These are phyloP conservation scores for Monosporozyma solicola DNA, from an alignment of 805 yeast genomes.

Conservation along the genomic window DNA sequence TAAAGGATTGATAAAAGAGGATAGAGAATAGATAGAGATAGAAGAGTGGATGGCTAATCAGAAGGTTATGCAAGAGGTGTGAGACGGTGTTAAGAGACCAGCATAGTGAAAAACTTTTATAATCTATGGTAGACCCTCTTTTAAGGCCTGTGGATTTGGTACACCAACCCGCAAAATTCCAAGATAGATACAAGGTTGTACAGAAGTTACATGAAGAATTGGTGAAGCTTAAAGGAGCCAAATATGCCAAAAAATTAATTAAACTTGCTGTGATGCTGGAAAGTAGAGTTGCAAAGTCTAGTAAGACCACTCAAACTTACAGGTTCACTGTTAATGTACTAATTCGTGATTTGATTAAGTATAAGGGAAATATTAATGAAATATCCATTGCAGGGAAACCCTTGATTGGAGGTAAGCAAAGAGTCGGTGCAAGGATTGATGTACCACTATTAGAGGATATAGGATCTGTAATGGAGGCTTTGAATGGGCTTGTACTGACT, in stretches of 20 bases:
- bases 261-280: conserved; percentile 22
- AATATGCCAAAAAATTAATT: conserved; percentile 3
- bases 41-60: neutral
- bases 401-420: conserved; percentile 4
- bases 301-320: conserved; percentile 24
- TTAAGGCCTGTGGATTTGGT: conserved; percentile 25
- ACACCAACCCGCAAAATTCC: conserved; percentile 25
- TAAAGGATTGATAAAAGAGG: neutral
- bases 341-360: conserved; percentile 23
- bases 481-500: conserved; percentile 15
- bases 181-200: conserved; percentile 25
- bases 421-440: neutral
- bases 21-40: neutral
- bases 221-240: conserved; percentile 11
- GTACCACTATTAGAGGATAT: neutral
- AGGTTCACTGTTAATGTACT: conserved; percentile 26
- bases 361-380: conserved; percentile 22
- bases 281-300: conserved; percentile 19
- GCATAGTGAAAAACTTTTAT: neutral
- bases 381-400: conserved; percentile 19
- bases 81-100: neutral
- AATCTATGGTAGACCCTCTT: neutral
- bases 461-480: conserved; percentile 10
- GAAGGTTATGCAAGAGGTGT: neutral
- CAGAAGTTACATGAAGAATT: conserved; percentile 20